Percentiles rank a stretch among this genome's conserved stretches.
These are phyloP conservation scores for Cladophialophora chaetospira DNA, from an alignment of 2,329 filamentous ascomycete species.

Conservation along the genomic window DNA sequence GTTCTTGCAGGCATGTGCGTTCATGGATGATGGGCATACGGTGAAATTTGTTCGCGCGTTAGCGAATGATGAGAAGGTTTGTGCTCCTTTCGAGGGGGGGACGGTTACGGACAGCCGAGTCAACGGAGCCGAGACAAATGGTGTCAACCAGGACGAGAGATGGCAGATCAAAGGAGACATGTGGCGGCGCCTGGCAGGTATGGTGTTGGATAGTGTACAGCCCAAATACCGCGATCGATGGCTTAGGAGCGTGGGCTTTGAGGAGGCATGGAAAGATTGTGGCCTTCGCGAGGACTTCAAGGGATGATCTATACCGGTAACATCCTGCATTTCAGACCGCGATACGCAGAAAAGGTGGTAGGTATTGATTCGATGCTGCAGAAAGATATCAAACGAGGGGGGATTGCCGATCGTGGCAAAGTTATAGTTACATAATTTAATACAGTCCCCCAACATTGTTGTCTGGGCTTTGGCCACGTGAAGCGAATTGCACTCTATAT, in stretches of 20 bases:
- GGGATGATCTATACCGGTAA: background rate
- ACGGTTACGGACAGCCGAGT: background rate
- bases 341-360: too few species aligned
- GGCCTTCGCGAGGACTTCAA: background rate
- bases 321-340: background rate
- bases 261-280: background rate
- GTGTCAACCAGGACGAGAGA: background rate
- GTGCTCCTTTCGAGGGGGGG: background rate
- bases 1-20: background rate
- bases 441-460: too few species aligned
- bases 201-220: constrained; percentile 8
- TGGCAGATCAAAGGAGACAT: constrained; percentile 7
- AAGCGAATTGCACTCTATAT: too few species aligned
- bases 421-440: too few species aligned
- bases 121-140: too few species aligned
- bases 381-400: too few species aligned
- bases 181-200: constrained; percentile 3
- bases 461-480: too few species aligned
- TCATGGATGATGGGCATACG: constrained; percentile 7
- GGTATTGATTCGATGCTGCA: too few species aligned
- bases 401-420: too few species aligned
- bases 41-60: constrained; percentile 11
- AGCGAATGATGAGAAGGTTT: constrained; percentile 2
- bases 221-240: too few species aligned
- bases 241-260: background rate